Conservation (phyloP, 2,329 filamentous ascomycete species). For the Cyanodermella asteris region DNA sequence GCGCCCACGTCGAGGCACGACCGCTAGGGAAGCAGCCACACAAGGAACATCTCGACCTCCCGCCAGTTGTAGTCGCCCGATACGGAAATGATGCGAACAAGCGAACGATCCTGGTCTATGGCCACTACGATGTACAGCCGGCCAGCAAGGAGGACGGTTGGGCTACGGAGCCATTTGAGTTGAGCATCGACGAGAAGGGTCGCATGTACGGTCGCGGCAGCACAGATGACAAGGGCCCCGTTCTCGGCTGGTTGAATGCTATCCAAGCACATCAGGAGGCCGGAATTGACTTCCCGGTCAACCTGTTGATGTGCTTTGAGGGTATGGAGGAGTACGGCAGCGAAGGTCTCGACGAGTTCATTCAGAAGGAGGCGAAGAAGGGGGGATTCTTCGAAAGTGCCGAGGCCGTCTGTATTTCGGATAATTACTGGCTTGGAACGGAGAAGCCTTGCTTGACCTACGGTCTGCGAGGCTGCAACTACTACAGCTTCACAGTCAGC, state of each 20-base stretch:
- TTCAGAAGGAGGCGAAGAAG: slow-evolving; percentile 71
- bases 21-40: slow-evolving; percentile 79
- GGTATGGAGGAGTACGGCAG: slow-evolving; percentile 99
- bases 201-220: slow-evolving; percentile 92
- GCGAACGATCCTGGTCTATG: slow-evolving; percentile 87
- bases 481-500: slow-evolving; percentile 80
- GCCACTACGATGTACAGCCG: slow-evolving; percentile 96
- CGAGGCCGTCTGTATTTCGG: slow-evolving; percentile 92
- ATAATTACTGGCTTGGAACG: slow-evolving; percentile 99
- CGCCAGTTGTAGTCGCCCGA: slow-evolving; percentile 74
- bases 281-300: slow-evolving; percentile 84
- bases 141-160: slow-evolving; percentile 85
- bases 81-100: slow-evolving; percentile 87
- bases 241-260: slow-evolving; percentile 91
- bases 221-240: slow-evolving; percentile 95
- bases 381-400: slow-evolving; percentile 69
- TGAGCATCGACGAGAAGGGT: slow-evolving; percentile 70
- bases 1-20: slow-evolving; percentile 70
- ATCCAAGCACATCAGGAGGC: slow-evolving; percentile 96
- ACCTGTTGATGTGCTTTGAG: slow-evolving; percentile 97
- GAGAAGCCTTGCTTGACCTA: slow-evolving; percentile 98
- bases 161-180: slow-evolving; percentile 81
- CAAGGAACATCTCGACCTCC: slow-evolving; percentile 74
- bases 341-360: slow-evolving; percentile 87
- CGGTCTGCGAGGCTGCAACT: slow-evolving; percentile 90